Percentiles rank a stretch among this genome's conserved stretches.
These are phyloP conservation scores for Boletus patriciae DNA, from an alignment of 768 basidiomycete genomes.

Conservation along the genomic window DNA sequence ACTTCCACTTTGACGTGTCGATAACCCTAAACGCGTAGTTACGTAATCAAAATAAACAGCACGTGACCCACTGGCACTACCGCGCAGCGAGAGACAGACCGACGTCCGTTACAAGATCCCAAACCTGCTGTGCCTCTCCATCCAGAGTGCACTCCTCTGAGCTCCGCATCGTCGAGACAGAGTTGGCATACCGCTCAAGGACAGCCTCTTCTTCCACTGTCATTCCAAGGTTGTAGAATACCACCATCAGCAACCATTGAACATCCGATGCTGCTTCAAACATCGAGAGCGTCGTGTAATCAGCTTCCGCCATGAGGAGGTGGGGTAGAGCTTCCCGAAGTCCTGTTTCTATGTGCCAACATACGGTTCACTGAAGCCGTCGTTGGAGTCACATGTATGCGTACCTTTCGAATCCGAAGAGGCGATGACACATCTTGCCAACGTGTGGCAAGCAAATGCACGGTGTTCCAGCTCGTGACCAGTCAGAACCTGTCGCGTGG, in stretches of 20 bases:
- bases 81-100: constrained; percentile 53
- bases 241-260: constrained; percentile 67
- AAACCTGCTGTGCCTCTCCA: constrained; percentile 51
- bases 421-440: constrained; percentile 74
- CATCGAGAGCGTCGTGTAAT: constrained; percentile 61
- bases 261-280: constrained; percentile 61
- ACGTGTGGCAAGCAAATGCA: constrained; percentile 69
- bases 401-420: constrained; percentile 49
- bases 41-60: constrained; percentile 23
- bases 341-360: constrained; percentile 26
- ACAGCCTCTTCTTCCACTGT: constrained; percentile 53
- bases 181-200: constrained; percentile 48
- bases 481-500: constrained; percentile 53
- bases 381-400: constrained; percentile 13
- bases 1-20: constrained; percentile 1
- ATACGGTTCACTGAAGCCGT: constrained; percentile 16
- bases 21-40: constrained; percentile 15
- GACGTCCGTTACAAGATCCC: constrained; percentile 57
- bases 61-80: constrained; percentile 26
- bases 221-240: constrained; percentile 70
- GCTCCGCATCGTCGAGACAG: constrained; percentile 41
- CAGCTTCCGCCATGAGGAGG: constrained; percentile 62
- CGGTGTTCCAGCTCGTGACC: constrained; percentile 77
- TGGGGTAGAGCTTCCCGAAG: constrained; percentile 61
- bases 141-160: constrained; percentile 49